Evolutionary conservation across 768 basidiomycete species (phyloP), one percentile per base, ranked within the genome.

Genomic region (Chlorophyllum brunneum): DNA sequence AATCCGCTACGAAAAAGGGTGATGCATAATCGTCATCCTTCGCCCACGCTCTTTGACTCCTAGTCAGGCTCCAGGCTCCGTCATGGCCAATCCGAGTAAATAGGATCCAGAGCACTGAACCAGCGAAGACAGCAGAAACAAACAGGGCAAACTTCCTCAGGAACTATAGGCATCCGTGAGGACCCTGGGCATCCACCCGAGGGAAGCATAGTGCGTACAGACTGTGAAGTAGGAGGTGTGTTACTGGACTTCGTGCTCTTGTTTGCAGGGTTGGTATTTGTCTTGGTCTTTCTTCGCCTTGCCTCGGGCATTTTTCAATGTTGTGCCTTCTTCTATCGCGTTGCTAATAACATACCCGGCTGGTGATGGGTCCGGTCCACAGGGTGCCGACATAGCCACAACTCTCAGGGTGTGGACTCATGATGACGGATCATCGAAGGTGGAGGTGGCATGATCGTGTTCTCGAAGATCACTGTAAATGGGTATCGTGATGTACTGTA

Each of bases 1-100:
- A 60, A 39, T 81, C 77, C 8, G 69, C 67, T 2, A 83, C 77
- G 10, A 49, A 52, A 23, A 52, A 52, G 29, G 51, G 43, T 26
- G 51, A 29, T 15, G 39, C 33, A 15, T 41, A 22, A 1, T 3
- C 27, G 5, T 39, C 26, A 5, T 10, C 16, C 27, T 3, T 15
- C 51, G 31, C 18, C n/a, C 24, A 13, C 22, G 26, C 37, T 16
- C 16, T 49, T 20, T n/a, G n/a, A 11, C 34, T 15, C 34, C 34
- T 13, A 27, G 29, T 22, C 6, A n/a, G 4, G 41, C 24, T 42
- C 15, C 41, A 27, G 9, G 24, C 26, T 24, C 26, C n/a, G 15
- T 15, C 9, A n/a, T 3, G 22, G 7, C 22, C 7, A n/a, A 45
- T 5, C 29, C 43, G 22, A 8, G 18, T 15, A 45, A 16, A 45